Evolutionary conservation across 768 basidiomycete genomes (phyloP), one percentile per base, ranked within the genome.

Genomic region (Russula earlei): DNA sequence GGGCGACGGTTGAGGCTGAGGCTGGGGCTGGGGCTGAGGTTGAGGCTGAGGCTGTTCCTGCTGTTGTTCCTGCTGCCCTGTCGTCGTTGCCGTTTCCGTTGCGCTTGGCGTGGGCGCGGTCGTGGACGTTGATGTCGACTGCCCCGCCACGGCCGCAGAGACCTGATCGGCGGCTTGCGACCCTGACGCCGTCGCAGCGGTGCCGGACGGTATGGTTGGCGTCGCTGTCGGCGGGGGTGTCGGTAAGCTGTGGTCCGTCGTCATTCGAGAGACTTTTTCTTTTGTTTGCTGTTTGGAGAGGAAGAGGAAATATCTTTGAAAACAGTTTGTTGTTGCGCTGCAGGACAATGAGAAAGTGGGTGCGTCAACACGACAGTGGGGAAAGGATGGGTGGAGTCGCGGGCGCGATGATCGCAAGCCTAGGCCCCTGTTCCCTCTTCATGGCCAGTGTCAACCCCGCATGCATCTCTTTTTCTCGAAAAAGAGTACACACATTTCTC

Each of bases 181-280:
- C 34, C 38, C 33, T 8, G 56, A 58, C 19, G 49, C 34, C 19
- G 38, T n/a, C n/a, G n/a, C 24, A 5, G 22, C 36, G n/a, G 37
- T 5, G 5, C 31, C n/a, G 1, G 56, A 37, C 12, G 52, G 31
- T 5, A 46, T 34, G n/a, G 52, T 41, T 22, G 50, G 38, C 0
- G 56, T 52, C 19, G 45, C 19, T 29, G 50, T 4, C 17, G 50
- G 47, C 7, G 56, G 56, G 12, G 56, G 56, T 25, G 56, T 58
- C n/a, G 56, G 56, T 37, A 58, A 33, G 36, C 50, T 47, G 27
- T 58, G 48, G 12, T 58, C 52, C 41, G 56, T 31, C 17, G 56
- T 24, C 56, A 58, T 57, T 34, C 20, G 22, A 15, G 19, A 4
- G 10, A 20, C 12, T 14, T 22, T 17, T 27, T 44, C 1, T 44